phyloP scores from a whole-genome alignment of 169 alveolate species.

The Plasmodium gonderi region DNA sequence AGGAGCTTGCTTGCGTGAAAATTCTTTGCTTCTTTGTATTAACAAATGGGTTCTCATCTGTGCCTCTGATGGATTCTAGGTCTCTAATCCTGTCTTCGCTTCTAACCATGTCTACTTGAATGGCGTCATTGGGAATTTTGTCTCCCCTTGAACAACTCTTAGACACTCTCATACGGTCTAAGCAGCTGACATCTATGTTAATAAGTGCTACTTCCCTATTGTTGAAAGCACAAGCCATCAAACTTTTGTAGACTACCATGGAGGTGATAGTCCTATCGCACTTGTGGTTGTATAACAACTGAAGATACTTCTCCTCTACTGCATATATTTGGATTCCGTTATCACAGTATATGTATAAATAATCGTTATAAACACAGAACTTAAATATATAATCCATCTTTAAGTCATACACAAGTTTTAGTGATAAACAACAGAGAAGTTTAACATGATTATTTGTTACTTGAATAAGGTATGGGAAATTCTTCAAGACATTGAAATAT shows the following conservation, averaged over 20 bases:
- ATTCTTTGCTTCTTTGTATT: neutral
- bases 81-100: neutral
- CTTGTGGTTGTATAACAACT: neutral
- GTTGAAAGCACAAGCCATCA: conserved; percentile 12
- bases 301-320: neutral
- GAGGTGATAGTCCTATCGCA: neutral
- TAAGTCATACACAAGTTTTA: conserved; percentile 8
- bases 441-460: conserved; percentile 4
- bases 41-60: neutral
- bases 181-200: neutral
- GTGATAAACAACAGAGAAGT: conserved; percentile 59
- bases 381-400: conserved; percentile 7
- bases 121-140: too few relatives aligned
- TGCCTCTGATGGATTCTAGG: neutral
- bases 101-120: neutral
- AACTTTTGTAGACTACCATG: conserved; percentile 25
- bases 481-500: conserved; percentile 26
- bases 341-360: conserved; percentile 36
- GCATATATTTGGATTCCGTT: conserved; percentile 19
- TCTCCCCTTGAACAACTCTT: neutral
- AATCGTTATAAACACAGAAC: conserved; percentile 16
- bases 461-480: conserved; percentile 43
- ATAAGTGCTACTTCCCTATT: neutral
- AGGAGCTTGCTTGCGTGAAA: neutral
- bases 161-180: neutral